A percentile compares a stretch with the other conserved stretches of the same genome.
Evolutionary conservation across 345 rosid genomes (phyloP).

Genomic region (Chamaenerion angustifolium): DNA sequence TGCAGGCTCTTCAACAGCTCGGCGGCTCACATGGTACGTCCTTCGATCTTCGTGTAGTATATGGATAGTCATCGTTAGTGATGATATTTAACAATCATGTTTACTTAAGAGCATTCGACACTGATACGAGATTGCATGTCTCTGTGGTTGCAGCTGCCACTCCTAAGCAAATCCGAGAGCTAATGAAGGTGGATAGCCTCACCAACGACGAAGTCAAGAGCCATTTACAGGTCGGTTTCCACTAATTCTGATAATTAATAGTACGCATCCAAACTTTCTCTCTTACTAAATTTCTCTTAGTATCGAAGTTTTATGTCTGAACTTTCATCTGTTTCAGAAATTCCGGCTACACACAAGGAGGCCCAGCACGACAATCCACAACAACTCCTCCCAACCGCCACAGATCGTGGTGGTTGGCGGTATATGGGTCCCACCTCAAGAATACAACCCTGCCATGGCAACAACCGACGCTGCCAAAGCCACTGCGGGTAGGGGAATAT

Average conservation of each 20-base stretch:
- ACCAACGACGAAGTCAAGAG: constrained; percentile 97
- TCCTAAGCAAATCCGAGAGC: constrained; percentile 89
- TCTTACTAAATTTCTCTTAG: too few species aligned
- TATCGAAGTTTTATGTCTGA: too few species aligned
- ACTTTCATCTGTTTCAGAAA: constrained; percentile 56
- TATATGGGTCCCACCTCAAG: constrained; percentile 71
- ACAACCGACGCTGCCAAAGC: constrained; percentile 15
- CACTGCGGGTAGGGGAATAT: constrained; percentile 16
- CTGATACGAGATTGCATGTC: not conserved
- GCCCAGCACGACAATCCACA: constrained; percentile 38
- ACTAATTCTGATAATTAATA: too few species aligned
- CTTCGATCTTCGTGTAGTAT: too few species aligned
- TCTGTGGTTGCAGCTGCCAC: constrained; percentile 53
- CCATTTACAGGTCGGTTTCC: constrained; percentile 80
- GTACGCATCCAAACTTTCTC: too few species aligned
- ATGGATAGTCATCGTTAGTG: too few species aligned
- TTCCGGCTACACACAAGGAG: constrained; percentile 83
- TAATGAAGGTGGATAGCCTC: constrained; percentile 91
- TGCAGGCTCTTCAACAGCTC: constrained; percentile 78
- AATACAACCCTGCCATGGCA: constrained; percentile 33
- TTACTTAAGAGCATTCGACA: constrained; percentile 2
- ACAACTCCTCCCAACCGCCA: constrained; percentile 40
- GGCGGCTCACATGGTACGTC: constrained; percentile 79
- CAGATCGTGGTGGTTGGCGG: constrained; percentile 88
- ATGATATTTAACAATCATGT: too few species aligned